Evolutionary conservation across 2,329 filamentous ascomycete genomes (phyloP), one percentile per base, ranked within the genome.

Genomic region (Phoma sp.): DNA sequence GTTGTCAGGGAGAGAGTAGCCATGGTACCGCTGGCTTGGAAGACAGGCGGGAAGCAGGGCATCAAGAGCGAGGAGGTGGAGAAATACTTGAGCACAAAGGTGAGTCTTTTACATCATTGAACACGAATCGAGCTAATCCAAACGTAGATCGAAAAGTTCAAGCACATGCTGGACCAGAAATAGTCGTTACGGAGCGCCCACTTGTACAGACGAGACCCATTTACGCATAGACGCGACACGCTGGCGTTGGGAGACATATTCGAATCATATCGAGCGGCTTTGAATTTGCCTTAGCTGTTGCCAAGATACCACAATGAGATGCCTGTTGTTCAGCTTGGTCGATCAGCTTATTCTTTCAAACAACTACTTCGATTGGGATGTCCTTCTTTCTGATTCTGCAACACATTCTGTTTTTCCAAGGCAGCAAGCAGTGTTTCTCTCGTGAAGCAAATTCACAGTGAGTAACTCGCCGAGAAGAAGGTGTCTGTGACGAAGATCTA

Each of bases 11-110:
- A 98, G 77, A 81, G 95, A 40, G 93, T 99, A 12, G 88, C 93
- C 1, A 99, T 99, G 95, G 88, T 99, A 54, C 95, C 95, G 3
- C 74, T 98, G 57, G 93, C 92, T 9, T 99, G 95, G 95, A 90
- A 90, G 71, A 85, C 83, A 8, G 91, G 90, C 1, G 85, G 86
- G 4, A 85, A 87, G 65, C 88, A 88, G 36, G 95, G 95, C 0
- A 91, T 98, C 59, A 85, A 86, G 57, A 94, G 94, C 69, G 84
- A 88, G 49, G 95, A 99, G 77, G 90, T 98, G 41, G 92, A 96
- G 67, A 92, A 91, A 6, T 99, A 99, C 80, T 79, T 99, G 60
- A 91, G 89, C 74, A 97, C 95, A 2, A 99, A 99, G 88, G 92
- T 94, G 71, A 73, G 85, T 76, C 39, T 12, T 35, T 2, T 8